Conservation (phyloP, 225 moss, liverwort and hornwort genomes). For the Pleurozium schreberi region DNA sequence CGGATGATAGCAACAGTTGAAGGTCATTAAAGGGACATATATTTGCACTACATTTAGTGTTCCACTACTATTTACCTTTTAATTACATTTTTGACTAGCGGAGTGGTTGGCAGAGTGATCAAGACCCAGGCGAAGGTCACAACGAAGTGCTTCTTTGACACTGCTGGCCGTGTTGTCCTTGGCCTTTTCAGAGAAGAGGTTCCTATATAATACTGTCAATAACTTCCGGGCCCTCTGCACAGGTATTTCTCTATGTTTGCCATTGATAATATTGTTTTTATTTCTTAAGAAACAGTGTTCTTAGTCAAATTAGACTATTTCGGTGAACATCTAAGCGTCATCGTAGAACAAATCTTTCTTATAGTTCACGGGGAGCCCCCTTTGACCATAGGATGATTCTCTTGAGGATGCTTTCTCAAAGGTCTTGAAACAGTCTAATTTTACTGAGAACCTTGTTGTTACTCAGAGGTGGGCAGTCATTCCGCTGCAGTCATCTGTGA, state of each 20-base stretch:
- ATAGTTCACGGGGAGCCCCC: neutral
- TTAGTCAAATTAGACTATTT: neutral
- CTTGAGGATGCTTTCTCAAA: neutral
- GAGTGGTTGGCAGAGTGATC: slow-evolving; percentile 19
- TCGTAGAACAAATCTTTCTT: neutral
- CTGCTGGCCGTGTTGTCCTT: slow-evolving; percentile 51
- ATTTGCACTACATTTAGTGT: neutral
- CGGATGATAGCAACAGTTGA: neutral
- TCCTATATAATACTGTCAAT: slow-evolving; percentile 58
- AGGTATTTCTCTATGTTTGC: slow-evolving; percentile 16
- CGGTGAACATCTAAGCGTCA: neutral
- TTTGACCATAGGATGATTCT: neutral
- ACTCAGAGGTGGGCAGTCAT: neutral
- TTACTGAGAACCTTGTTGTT: neutral
- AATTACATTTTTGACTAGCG: neutral
- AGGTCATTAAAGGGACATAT: neutral
- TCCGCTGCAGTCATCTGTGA: neutral
- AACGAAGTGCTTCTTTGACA: slow-evolving; percentile 74
- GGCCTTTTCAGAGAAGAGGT: slow-evolving; percentile 76
- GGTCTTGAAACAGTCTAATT: neutral
- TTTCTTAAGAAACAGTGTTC: neutral
- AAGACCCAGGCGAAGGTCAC: slow-evolving; percentile 75
- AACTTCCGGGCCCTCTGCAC: slow-evolving; percentile 89
- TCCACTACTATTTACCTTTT: neutral
- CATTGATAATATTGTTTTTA: neutral